phyloP scores from a whole-genome alignment of 768 basidiomycete species.

The Kwoniella sp. region DNA sequence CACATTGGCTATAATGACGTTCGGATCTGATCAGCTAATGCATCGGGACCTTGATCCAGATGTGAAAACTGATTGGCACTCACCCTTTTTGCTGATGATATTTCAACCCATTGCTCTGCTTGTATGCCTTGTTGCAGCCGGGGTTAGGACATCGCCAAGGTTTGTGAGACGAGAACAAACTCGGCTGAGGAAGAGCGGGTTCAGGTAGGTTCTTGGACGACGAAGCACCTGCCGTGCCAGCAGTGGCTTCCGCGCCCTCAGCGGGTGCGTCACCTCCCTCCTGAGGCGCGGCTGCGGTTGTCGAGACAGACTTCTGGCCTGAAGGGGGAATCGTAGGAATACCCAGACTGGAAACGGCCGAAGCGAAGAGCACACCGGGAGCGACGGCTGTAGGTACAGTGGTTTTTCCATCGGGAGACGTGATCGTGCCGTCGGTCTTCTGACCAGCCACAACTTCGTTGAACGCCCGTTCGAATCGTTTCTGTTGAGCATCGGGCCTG shows the following conservation, averaged over 20 bases:
- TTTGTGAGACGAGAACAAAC: conserved; percentile 51
- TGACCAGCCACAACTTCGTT: conserved; percentile 48
- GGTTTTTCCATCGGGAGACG: conserved; percentile 12
- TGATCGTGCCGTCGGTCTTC: conserved; percentile 10
- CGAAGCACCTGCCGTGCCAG: conserved; percentile 19
- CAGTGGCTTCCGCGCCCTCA: conserved; percentile 1
- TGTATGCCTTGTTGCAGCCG: conserved; percentile 94
- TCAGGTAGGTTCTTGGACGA: conserved; percentile 19
- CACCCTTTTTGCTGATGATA: conserved; percentile 52
- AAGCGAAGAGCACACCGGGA: conserved; percentile 46
- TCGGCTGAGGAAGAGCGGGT: conserved; percentile 44
- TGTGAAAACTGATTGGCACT: conserved; percentile 12
- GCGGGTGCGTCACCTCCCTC: conserved; percentile 7
- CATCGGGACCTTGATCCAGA: neutral
- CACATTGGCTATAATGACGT: conserved; percentile 67
- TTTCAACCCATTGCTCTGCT: conserved; percentile 92
- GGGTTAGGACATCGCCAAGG: conserved; percentile 78
- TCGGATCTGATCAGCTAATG: neutral
- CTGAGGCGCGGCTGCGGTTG: conserved; percentile 1
- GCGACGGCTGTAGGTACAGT: conserved; percentile 42
- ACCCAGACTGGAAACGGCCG: conserved; percentile 38
- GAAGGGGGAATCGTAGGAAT: conserved; percentile 41
- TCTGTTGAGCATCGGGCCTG: conserved; percentile 29
- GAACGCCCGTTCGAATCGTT: conserved; percentile 48
- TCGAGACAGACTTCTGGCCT: conserved; percentile 5